Conservation (phyloP, 2,329 filamentous ascomycete species). For the Rosellinia necatrix region DNA sequence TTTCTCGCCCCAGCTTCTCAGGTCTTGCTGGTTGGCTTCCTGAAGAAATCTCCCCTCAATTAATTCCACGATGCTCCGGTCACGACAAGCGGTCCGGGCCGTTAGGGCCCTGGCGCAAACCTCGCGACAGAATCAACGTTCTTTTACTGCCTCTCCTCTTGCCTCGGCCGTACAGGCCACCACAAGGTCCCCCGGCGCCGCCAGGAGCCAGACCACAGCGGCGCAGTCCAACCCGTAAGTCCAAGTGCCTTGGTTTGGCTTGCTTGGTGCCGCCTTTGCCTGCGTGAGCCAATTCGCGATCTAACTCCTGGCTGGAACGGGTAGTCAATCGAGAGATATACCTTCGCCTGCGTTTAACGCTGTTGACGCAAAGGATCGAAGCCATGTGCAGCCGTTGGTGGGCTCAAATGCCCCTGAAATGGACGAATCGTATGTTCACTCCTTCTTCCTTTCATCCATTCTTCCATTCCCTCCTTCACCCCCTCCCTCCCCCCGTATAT, state of each 20-base stretch:
- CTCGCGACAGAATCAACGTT: conserved; percentile 44
- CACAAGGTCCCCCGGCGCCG: conserved; percentile 48
- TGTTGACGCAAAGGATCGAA: conserved; percentile 48
- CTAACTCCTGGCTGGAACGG: conserved; percentile 6
- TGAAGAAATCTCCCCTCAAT: conserved; percentile 27
- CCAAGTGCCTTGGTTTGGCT: conserved; percentile 1
- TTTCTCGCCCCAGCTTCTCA: conserved; percentile 11
- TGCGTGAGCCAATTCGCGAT: conserved; percentile 1
- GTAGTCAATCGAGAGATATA: conserved; percentile 59
- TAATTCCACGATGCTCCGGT: conserved; percentile 52
- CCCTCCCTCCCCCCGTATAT: conserved; percentile 32
- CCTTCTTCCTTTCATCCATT: too few species aligned
- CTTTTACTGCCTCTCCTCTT: conserved; percentile 48
- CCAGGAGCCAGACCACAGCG: conserved; percentile 56
- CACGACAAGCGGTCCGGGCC: conserved; percentile 53
- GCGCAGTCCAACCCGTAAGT: conserved; percentile 60
- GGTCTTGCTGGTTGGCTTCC: conserved; percentile 11
- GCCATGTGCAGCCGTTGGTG: conserved; percentile 72
- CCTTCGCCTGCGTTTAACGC: conserved; percentile 68
- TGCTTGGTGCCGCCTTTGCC: background rate
- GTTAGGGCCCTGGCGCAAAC: conserved; percentile 48
- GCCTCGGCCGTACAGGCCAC: conserved; percentile 43
- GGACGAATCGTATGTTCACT: conserved; percentile 85
- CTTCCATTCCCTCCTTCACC: too few species aligned
- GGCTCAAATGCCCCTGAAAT: conserved; percentile 65